Base-by-base conservation (phyloP, 1,139 yeast genomes). In the Pneumocystis jirovecii region DNA sequence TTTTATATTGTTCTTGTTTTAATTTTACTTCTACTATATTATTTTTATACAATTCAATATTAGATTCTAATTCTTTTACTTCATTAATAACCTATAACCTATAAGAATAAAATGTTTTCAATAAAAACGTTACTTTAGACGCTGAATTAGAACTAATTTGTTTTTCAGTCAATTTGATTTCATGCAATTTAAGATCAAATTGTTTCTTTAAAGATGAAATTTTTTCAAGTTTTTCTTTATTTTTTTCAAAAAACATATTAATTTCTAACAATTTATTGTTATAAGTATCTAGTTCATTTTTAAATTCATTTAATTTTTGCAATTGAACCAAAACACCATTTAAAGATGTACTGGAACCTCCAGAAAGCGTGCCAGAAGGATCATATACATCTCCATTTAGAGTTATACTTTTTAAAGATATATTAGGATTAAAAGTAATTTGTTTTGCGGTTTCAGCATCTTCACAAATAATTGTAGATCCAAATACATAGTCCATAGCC, bases 401-500 rank as follows among this genome's bases (percentile, higher is more conserved):
- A 0, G 99, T 95, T 17, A 95, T 91, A n/a, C 96, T 86, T 71
- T 93, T 84, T 0, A 91, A 80, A 69, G 89, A 81, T 17, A 93
- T 84, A 67, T 83, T 80, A 0, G 93, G 95, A 74, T 91, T 85
- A 74, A 91, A 95, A 0, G 98, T 90, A 3, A 93, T 87, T 63
- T 80, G 78, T 71, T 91, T 87, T 0, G 98, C 98, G 0, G 96
- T 85, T 39, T 87, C 86, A 0, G 96, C 88, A 75, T 90, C 95
- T 42, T 83, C 78, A 76, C 98, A 93, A 61, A 95, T 82, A 63
- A 95, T 81, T 17, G 96, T 89, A 31, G 83, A 80, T 3, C 98
- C 98, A 76, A 95, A 95, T 40, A 93, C 89, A 72, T 84, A 90
- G 70, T 88, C 87, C 96, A 95, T 89, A 0, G 98, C 98, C 66